Percentiles rank a stretch among this genome's conserved stretches.
These are phyloP conservation scores for Acacia pycnantha DNA, from an alignment of 331 rosid genomes.

Conservation along the genomic window DNA sequence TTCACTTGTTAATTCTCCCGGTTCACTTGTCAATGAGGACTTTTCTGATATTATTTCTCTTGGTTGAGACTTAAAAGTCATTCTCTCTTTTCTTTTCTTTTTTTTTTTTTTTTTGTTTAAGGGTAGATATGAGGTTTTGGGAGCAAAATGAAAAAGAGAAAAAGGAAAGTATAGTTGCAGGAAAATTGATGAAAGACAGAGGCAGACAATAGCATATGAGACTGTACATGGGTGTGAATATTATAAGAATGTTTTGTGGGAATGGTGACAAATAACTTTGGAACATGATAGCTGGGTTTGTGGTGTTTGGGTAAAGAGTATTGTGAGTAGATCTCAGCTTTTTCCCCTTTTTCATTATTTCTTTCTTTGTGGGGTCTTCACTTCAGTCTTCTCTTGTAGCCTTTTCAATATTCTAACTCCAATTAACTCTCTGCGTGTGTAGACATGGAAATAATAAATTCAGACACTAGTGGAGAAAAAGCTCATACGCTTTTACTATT, in stretches of 20 bases:
- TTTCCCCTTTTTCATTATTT: neutral
- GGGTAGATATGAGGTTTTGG: neutral
- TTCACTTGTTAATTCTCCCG: too few species aligned
- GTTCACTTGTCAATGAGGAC: too few species aligned
- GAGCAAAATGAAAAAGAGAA: neutral
- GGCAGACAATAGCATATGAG: neutral
- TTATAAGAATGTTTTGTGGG: neutral
- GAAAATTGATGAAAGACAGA: neutral
- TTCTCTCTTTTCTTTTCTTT: too few species aligned
- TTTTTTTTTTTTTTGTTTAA: too few species aligned
- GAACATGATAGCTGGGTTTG: constrained; percentile 13
- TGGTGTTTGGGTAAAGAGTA: constrained; percentile 6
- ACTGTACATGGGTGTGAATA: neutral
- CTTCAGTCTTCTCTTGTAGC: neutral
- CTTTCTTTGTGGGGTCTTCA: neutral
- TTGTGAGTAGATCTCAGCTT: neutral
- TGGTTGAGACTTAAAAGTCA: too few species aligned
- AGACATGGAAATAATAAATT: neutral
- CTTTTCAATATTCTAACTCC: neutral
- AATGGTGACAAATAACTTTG: constrained; percentile 19
- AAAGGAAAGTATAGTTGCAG: too few species aligned
- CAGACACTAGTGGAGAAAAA: constrained; percentile 26
- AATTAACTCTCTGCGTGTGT: neutral
- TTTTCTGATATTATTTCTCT: too few species aligned
- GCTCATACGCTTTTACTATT: constrained; percentile 37